Evolutionary conservation across 169 alveolate genomes (phyloP).

Genomic region (Plasmodium vivax): DNA sequence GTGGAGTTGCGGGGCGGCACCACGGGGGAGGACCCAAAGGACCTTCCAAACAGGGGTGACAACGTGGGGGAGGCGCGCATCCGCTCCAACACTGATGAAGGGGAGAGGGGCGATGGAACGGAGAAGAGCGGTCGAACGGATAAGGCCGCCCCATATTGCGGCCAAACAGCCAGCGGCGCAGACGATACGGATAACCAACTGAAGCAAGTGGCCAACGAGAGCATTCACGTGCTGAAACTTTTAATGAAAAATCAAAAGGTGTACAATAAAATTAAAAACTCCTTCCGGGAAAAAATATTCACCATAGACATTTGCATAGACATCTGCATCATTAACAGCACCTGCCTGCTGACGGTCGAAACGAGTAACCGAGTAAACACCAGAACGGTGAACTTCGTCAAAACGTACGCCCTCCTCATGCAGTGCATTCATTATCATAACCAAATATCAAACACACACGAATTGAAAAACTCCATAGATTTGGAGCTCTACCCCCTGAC

Average conservation of each 20-base stretch:
- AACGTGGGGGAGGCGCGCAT: not conserved
- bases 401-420: constrained; percentile 68
- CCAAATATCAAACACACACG: constrained; percentile 73
- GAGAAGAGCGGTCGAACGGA: not conserved
- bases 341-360: constrained; percentile 60
- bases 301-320: constrained; percentile 70
- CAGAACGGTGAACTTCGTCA: constrained; percentile 38
- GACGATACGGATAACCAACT: constrained; percentile 17
- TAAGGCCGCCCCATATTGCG: not conserved
- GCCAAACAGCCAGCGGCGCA: not conserved
- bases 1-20: constrained; percentile 20
- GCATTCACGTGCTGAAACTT: constrained; percentile 59
- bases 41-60: not conserved
- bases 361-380: constrained; percentile 21
- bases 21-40: not conserved
- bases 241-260: constrained; percentile 74
- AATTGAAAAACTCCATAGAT: constrained; percentile 57
- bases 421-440: constrained; percentile 74
- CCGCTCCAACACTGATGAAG: not conserved
- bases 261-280: constrained; percentile 65
- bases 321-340: constrained; percentile 61
- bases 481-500: constrained; percentile 66
- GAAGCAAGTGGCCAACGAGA: constrained; percentile 70
- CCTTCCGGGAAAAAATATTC: constrained; percentile 67
- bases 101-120: not conserved